Evolutionary conservation across 306 rosid genomes (phyloP), one percentile per base, ranked within the genome.

Genomic region (Vachellia collinsii): DNA sequence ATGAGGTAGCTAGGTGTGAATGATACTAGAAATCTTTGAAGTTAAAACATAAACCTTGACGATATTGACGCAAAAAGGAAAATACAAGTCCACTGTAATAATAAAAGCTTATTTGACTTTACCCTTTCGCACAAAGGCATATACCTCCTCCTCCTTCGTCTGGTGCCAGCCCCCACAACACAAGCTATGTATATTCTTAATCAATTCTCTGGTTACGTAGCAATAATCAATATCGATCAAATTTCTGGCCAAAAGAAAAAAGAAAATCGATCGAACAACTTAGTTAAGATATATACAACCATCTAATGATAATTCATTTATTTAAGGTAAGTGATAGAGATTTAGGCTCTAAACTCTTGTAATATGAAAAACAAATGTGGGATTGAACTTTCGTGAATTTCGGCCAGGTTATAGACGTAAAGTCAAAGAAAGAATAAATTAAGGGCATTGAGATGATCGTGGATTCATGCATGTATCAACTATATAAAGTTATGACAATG

Each of bases 401-500:
- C 14, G 19, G 19, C 4, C 19, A 4, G 38, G 36, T 36, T 34
- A 29, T 29, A 29, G 3, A 34, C 29, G 13, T 29, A 13, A 63
- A 63, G 43, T 23, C 38, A 59, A 23, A 59, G 38, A 59, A 23
- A 59, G 38, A 59, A 23, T 23, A 1, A 59, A 59, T 16, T 23
- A 3, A 17, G 17, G 13, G 22, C 8, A 51, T 51, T 16, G 56
- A 14, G 56, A 51, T 17, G 1, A 59, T 59, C 4, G 66, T 23
- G 66, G 66, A 59, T 59, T 59, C 11, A 37, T 65, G 22, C 63
- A 56, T 56, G 63, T 56, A 16, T 16, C 47, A 36, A 16, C 43
- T 65, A 7, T 67, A 34, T 39, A 66, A 84, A 54, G 72, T 66
- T 64, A 70, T 65, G 64, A 70, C 66, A 53, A 71, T 71, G 46